Base-by-base conservation (phyloP, 441 rosid species). In the Codiaeum variegatum region DNA sequence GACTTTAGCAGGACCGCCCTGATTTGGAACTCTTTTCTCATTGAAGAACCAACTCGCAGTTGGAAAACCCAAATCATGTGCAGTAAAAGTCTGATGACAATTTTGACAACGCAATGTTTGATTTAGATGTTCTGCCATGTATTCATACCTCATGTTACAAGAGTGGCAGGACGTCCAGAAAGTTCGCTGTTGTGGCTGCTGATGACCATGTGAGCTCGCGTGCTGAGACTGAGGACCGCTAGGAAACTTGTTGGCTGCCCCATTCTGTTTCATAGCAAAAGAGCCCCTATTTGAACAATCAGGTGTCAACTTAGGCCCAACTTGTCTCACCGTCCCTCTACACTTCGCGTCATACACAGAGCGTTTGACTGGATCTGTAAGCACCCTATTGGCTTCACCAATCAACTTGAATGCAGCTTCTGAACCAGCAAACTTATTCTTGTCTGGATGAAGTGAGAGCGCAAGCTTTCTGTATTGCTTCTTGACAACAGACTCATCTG, bases 401-500 rank as follows among this genome's bases (percentile, higher is more conserved):
- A 93, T 85, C 68, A 84, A 78, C 85, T 96, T 91, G 74, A 93
- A 96, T 69, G 99, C 99, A 78, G 92, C 87, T 77, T 96, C 99
- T 16, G 99, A 97, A 21, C 99, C 98, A 66, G 94, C 81, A 76
- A 91, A 88, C 73, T 85, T 87, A 74, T 90, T 95, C 76, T 90
- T 96, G 77, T 96, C 98, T 0, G 98, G 99, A 80, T 96, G 99
- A 56, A 96, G 95, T 19, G 63, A 73, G 56, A 93, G 89, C 2
- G 99, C 99, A 67, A 88, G 82, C 88, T 90, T 95, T 75, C 79
- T 85, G 76, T 86, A 95, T 81, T 93, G 98, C 85, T 91, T 93
- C 88, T 83, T 89, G 68, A 95, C 85, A 26, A 82, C 72, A 46
- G 77, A 75, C 62, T 88, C 97, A 71, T 95, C 97, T 16, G 92